Percentiles rank a stretch among this genome's conserved stretches.
phyloP scores from a whole-genome alignment of 495 filamentous ascomycete species.

The Parathielavia appendiculata region DNA sequence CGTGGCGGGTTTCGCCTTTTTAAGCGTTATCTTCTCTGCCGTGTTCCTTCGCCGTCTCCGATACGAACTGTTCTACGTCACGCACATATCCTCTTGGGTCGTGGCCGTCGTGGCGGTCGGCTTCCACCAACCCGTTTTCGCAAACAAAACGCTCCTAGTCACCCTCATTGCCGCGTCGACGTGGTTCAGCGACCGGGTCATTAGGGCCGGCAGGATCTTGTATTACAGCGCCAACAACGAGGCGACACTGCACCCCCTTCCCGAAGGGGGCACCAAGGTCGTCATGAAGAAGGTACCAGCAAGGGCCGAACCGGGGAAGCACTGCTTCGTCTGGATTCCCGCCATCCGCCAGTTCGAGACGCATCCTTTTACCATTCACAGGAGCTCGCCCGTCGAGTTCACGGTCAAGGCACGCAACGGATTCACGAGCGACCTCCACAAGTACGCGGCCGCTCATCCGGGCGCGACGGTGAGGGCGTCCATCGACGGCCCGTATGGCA shows the following conservation, averaged over 20 bases:
- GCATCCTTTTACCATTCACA: conserved; percentile 60
- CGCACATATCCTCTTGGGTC: conserved; percentile 50
- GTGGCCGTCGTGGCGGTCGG: conserved; percentile 46
- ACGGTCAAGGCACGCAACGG: conserved; percentile 52
- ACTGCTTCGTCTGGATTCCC: conserved; percentile 58
- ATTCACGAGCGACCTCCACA: conserved; percentile 52
- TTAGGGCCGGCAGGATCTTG: conserved; percentile 43
- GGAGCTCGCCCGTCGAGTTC: conserved; percentile 48
- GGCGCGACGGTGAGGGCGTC: conserved; percentile 46
- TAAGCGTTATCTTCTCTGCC: conserved; percentile 41
- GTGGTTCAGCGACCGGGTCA: conserved; percentile 49
- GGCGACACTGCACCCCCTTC: conserved; percentile 50
- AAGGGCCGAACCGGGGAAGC: conserved; percentile 49
- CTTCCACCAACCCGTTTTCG: conserved; percentile 49
- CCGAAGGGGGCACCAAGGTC: conserved; percentile 52
- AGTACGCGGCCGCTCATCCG: conserved; percentile 46
- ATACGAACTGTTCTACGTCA: conserved; percentile 57
- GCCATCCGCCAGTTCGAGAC: conserved; percentile 52
- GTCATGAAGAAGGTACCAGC: conserved; percentile 45
- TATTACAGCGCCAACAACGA: conserved; percentile 53
- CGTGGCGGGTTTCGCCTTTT: conserved; percentile 43
- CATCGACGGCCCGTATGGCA: conserved; percentile 55
- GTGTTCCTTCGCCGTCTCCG: conserved; percentile 42
- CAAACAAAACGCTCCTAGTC: conserved; percentile 38
- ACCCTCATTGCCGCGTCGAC: conserved; percentile 43